These are phyloP conservation scores for Metarhizium anisopliae DNA, from an alignment of 2,329 filamentous ascomycete genomes.

Conservation along the genomic window DNA sequence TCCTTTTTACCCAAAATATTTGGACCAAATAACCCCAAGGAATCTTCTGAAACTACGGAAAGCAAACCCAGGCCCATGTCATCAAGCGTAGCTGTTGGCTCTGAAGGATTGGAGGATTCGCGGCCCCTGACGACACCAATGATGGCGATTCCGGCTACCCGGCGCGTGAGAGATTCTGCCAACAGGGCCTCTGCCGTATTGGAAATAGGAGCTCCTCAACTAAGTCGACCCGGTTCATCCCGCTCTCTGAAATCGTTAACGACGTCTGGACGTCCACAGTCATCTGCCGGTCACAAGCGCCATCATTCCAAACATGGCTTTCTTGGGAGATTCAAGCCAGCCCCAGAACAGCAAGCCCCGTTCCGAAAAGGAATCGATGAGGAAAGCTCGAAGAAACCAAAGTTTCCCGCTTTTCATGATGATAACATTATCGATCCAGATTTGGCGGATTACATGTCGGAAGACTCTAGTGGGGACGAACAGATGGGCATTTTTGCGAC, in stretches of 20 bases:
- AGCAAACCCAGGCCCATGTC: conserved; percentile 6
- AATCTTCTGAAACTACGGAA: conserved; percentile 4
- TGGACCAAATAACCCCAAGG: conserved; percentile 31
- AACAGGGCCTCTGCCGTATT: conserved; percentile 82
- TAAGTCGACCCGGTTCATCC: conserved; percentile 88
- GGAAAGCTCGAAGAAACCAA: conserved; percentile 54
- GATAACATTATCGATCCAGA: conserved; percentile 99
- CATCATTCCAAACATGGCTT: conserved; percentile 84
- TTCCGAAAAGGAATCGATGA: conserved; percentile 69
- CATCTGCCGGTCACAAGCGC: conserved; percentile 65
- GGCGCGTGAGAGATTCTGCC: conserved; percentile 56
- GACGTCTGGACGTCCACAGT: conserved; percentile 61
- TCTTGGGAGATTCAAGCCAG: conserved; percentile 61
- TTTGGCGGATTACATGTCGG: conserved; percentile 88
- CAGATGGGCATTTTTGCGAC: conserved; percentile 78
- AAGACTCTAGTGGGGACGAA: conserved; percentile 89
- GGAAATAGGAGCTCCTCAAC: conserved; percentile 76
- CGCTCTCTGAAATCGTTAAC: conserved; percentile 73
- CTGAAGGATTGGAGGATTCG: conserved; percentile 35
- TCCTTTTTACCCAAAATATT: conserved; percentile 58
- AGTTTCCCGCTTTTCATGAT: conserved; percentile 87
- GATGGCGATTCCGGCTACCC: conserved; percentile 61
- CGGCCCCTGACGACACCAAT: conserved; percentile 56
- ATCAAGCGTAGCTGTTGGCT: conserved; percentile 26
- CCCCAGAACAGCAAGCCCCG: conserved; percentile 72